Evolutionary conservation across 192 early-diverging fungal species (phyloP), one percentile per base, ranked within the genome.

Genomic region (Umbelopsis sp.): DNA sequence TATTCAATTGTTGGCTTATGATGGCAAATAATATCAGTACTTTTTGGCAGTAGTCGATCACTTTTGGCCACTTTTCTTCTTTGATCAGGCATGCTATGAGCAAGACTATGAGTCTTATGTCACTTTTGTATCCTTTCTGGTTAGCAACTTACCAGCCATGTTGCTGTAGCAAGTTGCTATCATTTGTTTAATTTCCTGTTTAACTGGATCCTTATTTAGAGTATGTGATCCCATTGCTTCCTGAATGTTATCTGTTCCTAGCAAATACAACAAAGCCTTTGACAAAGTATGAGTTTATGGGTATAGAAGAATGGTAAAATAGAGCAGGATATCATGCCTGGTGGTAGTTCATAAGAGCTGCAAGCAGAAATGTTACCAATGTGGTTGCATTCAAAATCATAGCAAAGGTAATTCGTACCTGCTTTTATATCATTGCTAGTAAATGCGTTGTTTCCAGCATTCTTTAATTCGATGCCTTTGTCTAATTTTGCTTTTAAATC

Each of bases 31-130:
- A n/a, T n/a, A n/a, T n/a, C 31, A 6, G 2, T 70, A 70, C 68
- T 53, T 71, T 71, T 29, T 71, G 41, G 53, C 70, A 62, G 51
- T 71, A 56, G 10, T 71, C 70, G 11, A 71, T 71, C 2, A 71
- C 70, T 25, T 49, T 51, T 21, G 49, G 11, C 52, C 51, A 71
- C n/a, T 71, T 71, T 52, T 53, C 54, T 59, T 71, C 51, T 32
- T 71, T 71, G 2, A 71, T 17, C 38, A 71, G 24, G 41, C 70
- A 71, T 16, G 70, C 70, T 71, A 20, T 10, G n/a, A 70, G 16
- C 16, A 49, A 32, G 5, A 32, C 45, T 31, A 14, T 38, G 9
- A 70, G 49, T 47, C 5, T 9, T 14, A 53, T 14, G 24, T 5
- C 38, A 1, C 5, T 1, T 4, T 11, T 11, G 38, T 26, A 5